Conservation (phyloP, 2,329 filamentous ascomycete species). For the Aureobasidium sp. region DNA sequence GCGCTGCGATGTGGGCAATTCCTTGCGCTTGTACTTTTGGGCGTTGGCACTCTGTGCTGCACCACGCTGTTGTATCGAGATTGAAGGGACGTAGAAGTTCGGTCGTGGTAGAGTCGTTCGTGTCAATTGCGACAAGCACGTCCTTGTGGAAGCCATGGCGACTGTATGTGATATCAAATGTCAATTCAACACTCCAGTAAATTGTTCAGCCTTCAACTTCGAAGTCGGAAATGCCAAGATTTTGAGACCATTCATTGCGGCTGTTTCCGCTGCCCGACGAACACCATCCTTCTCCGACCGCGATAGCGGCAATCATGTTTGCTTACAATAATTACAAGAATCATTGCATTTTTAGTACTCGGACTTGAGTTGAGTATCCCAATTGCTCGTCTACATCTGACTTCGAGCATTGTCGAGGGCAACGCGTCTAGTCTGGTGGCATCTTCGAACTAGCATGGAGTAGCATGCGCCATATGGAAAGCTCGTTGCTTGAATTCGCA, state of each 20-base stretch:
- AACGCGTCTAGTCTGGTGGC: too few species aligned
- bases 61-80: slow-evolving; percentile 31
- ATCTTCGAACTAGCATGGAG: neutral
- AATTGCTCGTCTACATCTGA: too few species aligned
- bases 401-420: too few species aligned
- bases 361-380: too few species aligned
- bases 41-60: slow-evolving; percentile 34
- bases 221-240: slow-evolving; percentile 3
- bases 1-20: slow-evolving; percentile 49
- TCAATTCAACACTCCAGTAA: neutral
- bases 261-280: neutral
- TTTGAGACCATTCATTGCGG: neutral
- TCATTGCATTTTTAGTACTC: too few species aligned
- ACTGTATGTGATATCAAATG: neutral
- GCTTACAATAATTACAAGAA: too few species aligned
- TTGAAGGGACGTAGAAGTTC: slow-evolving; percentile 6
- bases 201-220: neutral
- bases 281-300: neutral
- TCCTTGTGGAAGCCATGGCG: slow-evolving; percentile 13
- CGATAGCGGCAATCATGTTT: neutral
- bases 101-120: slow-evolving; percentile 1
- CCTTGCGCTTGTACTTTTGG: slow-evolving; percentile 37
- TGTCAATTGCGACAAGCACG: slow-evolving; percentile 12
- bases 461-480: too few species aligned
- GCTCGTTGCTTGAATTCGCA: neutral